Percentiles rank a stretch among this genome's conserved stretches.
Evolutionary conservation across 2,329 filamentous ascomycete species (phyloP).

Genomic region (Penicillium brasilianum): DNA sequence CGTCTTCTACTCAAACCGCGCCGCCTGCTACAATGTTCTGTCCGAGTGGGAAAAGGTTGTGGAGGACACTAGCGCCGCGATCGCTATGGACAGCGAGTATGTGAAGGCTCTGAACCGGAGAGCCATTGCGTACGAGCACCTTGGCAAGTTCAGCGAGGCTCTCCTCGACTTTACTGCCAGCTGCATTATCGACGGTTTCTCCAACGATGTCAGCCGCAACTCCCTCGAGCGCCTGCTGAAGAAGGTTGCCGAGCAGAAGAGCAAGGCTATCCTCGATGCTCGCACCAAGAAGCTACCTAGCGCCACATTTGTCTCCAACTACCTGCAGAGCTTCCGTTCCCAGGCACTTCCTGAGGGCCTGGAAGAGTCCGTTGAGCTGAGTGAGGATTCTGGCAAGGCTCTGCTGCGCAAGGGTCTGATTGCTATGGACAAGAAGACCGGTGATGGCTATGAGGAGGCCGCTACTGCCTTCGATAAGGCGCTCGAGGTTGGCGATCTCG

Average conservation of each 20-base stretch:
- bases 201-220: conserved; percentile 85
- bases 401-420: conserved; percentile 83
- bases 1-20: conserved; percentile 98
- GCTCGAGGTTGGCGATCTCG: conserved; percentile 78
- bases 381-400: conserved; percentile 78
- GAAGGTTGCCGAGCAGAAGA: conserved; percentile 95
- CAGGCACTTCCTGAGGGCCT: conserved; percentile 79
- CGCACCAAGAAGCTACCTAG: conserved; percentile 89
- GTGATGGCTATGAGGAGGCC: conserved; percentile 89
- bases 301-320: conserved; percentile 96
- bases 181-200: conserved; percentile 98
- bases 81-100: conserved; percentile 92
- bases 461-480: conserved; percentile 85
- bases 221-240: conserved; percentile 92
- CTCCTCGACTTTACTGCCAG: conserved; percentile 97
- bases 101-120: conserved; percentile 97
- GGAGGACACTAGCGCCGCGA: conserved; percentile 92
- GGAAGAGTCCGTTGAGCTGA: conserved; percentile 78
- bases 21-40: conserved; percentile 94
- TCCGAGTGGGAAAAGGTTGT: conserved; percentile 94
- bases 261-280: conserved; percentile 79
- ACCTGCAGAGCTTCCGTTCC: conserved; percentile 95
- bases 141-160: conserved; percentile 88
- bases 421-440: conserved; percentile 82
- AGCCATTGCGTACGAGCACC: conserved; percentile 94